Conservation (phyloP, 78 protist genomes). For the Andalucia godoyi region DNA sequence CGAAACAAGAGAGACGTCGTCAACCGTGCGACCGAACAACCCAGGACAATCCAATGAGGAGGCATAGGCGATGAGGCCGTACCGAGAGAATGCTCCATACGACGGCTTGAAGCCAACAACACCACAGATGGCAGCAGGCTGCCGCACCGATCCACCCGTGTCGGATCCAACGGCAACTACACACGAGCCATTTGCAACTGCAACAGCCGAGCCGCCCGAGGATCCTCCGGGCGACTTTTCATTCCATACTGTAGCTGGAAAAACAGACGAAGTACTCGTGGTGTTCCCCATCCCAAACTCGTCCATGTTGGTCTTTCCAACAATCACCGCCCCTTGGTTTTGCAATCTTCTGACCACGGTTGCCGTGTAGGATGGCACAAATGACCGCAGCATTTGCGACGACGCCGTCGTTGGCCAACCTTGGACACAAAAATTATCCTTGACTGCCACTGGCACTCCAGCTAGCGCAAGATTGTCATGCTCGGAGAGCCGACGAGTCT, state of each 20-base stretch:
- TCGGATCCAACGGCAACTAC: constrained; percentile 40
- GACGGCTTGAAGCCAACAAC: constrained; percentile 68
- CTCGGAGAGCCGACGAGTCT: too few species aligned
- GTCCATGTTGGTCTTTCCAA: constrained; percentile 81
- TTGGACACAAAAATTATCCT: constrained; percentile 57
- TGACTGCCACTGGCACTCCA: constrained; percentile 62
- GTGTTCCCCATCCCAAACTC: constrained; percentile 75
- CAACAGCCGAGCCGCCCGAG: constrained; percentile 14
- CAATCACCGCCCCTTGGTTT: constrained; percentile 56
- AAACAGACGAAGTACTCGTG: constrained; percentile 8
- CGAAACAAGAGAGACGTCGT: neutral
- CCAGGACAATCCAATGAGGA: constrained; percentile 27
- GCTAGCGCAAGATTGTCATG: too few species aligned
- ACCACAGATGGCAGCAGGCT: constrained; percentile 63
- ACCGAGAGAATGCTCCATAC: constrained; percentile 46
- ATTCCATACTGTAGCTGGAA: neutral
- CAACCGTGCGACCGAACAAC: neutral
- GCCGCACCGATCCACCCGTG: constrained; percentile 61
- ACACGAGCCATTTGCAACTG: neutral
- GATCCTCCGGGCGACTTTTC: constrained; percentile 14
- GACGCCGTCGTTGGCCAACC: constrained; percentile 40
- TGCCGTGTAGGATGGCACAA: constrained; percentile 48
- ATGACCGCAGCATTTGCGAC: constrained; percentile 47
- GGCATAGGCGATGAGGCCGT: constrained; percentile 54
- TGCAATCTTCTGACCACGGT: constrained; percentile 32